These are phyloP conservation scores for Benincasa hispida DNA, from an alignment of 306 rosid species.

Conservation along the genomic window DNA sequence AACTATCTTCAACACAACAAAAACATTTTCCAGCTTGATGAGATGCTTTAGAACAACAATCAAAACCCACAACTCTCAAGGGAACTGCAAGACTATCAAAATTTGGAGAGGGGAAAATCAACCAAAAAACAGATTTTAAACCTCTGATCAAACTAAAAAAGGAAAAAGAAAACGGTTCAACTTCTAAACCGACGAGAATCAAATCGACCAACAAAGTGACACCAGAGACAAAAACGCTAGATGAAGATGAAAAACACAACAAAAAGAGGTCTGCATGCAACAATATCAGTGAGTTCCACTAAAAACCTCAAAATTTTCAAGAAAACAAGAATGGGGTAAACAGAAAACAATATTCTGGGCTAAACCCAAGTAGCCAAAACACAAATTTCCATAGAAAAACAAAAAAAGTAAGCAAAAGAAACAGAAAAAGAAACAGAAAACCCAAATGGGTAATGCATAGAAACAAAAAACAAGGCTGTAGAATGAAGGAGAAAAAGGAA, in stretches of 20 bases:
- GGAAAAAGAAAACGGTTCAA: neutral
- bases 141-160: neutral
- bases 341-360: neutral
- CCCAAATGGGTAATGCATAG: neutral
- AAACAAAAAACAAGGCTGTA: neutral
- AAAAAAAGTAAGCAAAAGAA: neutral
- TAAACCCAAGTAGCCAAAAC: neutral
- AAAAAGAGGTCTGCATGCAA: constrained; percentile 38
- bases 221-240: neutral
- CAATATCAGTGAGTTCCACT: constrained; percentile 14
- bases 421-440: neutral
- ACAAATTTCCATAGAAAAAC: neutral
- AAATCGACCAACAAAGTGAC: neutral
- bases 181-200: neutral
- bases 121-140: neutral
- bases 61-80: neutral
- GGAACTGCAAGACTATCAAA: neutral
- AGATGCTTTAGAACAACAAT: neutral
- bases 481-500: neutral
- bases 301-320: neutral
- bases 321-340: neutral
- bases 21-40: neutral
- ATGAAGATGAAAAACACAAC: neutral
- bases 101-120: neutral
- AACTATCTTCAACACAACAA: neutral